phyloP scores from a whole-genome alignment of 352 stramenopile genomes.

The Phytopythium cucurbitacearum region DNA sequence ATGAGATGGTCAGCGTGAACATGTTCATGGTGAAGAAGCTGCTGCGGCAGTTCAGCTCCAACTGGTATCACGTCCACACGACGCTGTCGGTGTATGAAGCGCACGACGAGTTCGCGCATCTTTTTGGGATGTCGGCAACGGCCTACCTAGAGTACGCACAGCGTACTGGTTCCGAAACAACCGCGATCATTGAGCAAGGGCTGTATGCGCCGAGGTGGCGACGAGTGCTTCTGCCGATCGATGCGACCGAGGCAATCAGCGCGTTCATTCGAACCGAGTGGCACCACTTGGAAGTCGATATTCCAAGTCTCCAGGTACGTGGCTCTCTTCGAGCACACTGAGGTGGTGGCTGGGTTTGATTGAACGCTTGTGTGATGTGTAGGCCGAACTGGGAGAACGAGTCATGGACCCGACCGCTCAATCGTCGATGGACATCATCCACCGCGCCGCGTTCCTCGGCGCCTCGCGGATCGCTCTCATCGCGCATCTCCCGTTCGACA shows the following conservation, averaged over 20 bases:
- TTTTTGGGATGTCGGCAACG: slow-evolving; percentile 13
- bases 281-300: slow-evolving; percentile 25
- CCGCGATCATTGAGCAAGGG: slow-evolving; percentile 6
- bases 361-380: neutral
- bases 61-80: slow-evolving; percentile 20
- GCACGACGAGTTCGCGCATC: slow-evolving; percentile 10
- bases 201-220: slow-evolving; percentile 12
- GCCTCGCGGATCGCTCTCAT: slow-evolving; percentile 21
- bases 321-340: neutral
- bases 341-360: neutral
- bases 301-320: slow-evolving; percentile 26
- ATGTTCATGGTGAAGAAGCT: slow-evolving; percentile 23
- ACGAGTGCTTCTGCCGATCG: slow-evolving; percentile 11
- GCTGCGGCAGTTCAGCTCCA: slow-evolving; percentile 10
- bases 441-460: slow-evolving; percentile 22
- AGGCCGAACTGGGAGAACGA: slow-evolving; percentile 20
- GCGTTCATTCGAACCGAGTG: slow-evolving; percentile 35
- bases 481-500: slow-evolving; percentile 23
- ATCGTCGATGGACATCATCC: slow-evolving; percentile 22
- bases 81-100: slow-evolving; percentile 18
- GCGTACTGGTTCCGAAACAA: neutral
- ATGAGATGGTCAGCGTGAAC: slow-evolving; percentile 17
- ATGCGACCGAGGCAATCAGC: slow-evolving; percentile 20
- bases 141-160: neutral
- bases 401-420: slow-evolving; percentile 16